phyloP scores from a whole-genome alignment of 148 eudicot species.

The Rhododendron mucronatum region DNA sequence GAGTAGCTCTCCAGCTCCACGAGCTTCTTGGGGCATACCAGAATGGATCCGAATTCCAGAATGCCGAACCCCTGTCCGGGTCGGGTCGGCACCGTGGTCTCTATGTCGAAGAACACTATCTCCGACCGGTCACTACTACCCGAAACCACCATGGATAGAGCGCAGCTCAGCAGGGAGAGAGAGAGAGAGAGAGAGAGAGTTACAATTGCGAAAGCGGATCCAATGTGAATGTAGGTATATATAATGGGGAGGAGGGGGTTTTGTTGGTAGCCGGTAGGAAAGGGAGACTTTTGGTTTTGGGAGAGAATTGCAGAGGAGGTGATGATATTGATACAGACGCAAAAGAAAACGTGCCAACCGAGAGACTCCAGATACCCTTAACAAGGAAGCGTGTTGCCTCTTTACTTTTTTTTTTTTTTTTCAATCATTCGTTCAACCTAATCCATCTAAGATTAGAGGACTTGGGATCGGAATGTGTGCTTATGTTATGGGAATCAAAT shows the following conservation, averaged over 20 bases:
- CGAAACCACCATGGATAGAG: conserved; percentile 6
- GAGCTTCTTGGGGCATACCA: conserved; percentile 81
- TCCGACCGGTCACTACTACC: conserved; percentile 37
- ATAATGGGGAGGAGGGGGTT: background rate
- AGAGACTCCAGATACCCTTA: background rate
- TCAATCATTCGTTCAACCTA: too few species aligned
- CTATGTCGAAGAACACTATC: conserved; percentile 83
- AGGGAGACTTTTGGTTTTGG: background rate
- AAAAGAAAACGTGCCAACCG: background rate
- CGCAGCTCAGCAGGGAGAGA: background rate
- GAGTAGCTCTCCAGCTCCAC: conserved; percentile 72
- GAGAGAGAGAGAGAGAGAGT: background rate
- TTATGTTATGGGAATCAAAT: too few species aligned
- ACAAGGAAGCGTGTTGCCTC: background rate
- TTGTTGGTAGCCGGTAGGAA: background rate
- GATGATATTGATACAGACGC: background rate
- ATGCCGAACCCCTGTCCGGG: conserved; percentile 47
- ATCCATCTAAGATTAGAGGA: too few species aligned
- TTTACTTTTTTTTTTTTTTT: too few species aligned
- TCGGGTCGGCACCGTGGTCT: conserved; percentile 73
- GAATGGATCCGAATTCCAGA: conserved; percentile 82
- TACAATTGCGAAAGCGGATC: too few species aligned
- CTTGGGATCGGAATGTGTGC: too few species aligned
- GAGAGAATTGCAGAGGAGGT: background rate
- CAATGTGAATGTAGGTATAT: background rate